Evolutionary conservation across 257 asterid genomes (phyloP), one percentile per base, ranked within the genome.

Genomic region (Avicennia marina): DNA sequence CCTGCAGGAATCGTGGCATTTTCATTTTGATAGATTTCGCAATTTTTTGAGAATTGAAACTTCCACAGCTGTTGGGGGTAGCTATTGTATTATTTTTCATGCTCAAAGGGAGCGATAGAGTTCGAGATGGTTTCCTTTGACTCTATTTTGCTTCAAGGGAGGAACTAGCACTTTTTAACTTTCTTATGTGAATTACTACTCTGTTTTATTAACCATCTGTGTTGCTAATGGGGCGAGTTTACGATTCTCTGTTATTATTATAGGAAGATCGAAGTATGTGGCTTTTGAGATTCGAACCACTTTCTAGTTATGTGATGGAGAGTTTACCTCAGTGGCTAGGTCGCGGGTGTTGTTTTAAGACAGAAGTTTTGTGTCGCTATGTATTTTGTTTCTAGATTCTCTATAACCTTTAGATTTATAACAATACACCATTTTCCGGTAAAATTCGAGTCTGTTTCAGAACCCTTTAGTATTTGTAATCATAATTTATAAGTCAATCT

Each of bases 41-140:
- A 1, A 32, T 27, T 25, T 39, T n/a, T 53, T 18, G 27, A 34
- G 58, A 44, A 43, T 43, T 63, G 15, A 40, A 59, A 47, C 24
- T 53, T 25, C 31, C 17, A 10, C 27, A 16, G 36, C 7, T 40
- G 12, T 20, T 15, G 47, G 12, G 46, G 32, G 4, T 53, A 11
- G 46, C 11, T 38, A 16, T 45, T 22, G 42, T 65, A 25, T 33
- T 29, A 7, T 12, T 9, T 17, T 49, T 58, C 53, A 45, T 16
- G 56, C 22, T 24, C 22, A 11, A 21, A 31, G 58, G 53, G 13
- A 43, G 47, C 6, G 2, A 2, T 26, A 26, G 53, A 48, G 42
- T 38, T 52, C 16, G 5, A 9, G 27, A 52, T 7, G 2, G 19
- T 59, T 41, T 16, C 58, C 26, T 26, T 21, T 58, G 20, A 44